These are phyloP conservation scores for Erucastrum elatum DNA, from an alignment of 345 rosid genomes.

Conservation along the genomic window DNA sequence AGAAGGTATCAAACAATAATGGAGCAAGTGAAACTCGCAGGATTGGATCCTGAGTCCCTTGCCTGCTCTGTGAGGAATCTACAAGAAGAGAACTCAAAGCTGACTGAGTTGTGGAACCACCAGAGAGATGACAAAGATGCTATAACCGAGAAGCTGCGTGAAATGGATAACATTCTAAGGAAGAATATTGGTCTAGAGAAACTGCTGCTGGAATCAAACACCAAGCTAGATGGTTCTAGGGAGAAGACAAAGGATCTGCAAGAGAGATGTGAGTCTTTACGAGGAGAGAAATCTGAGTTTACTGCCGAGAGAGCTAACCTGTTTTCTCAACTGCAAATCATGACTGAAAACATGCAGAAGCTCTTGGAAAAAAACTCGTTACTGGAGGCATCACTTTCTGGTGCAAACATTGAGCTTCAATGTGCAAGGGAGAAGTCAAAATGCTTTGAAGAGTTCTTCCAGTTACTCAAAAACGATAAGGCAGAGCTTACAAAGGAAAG, in stretches of 20 bases:
- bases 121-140: slow-evolving; percentile 50
- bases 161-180: slow-evolving; percentile 53
- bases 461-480: slow-evolving; percentile 70
- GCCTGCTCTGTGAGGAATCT: slow-evolving; percentile 60
- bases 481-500: slow-evolving; percentile 56
- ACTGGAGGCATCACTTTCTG: slow-evolving; percentile 58
- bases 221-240: slow-evolving; percentile 63
- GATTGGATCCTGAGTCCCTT: slow-evolving; percentile 58
- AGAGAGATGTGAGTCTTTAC: slow-evolving; percentile 63
- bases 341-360: slow-evolving; percentile 74
- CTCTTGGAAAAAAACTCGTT: slow-evolving; percentile 58
- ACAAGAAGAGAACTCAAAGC: slow-evolving; percentile 63
- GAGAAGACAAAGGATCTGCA: slow-evolving; percentile 60
- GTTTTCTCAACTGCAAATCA: slow-evolving; percentile 75
- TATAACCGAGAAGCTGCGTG: slow-evolving; percentile 55
- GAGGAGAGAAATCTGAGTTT: slow-evolving; percentile 69
- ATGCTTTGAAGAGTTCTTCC: slow-evolving; percentile 71
- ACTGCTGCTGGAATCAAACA: slow-evolving; percentile 71
- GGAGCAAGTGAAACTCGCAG: slow-evolving; percentile 65
- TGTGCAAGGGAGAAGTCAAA: slow-evolving; percentile 62
- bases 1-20: slow-evolving; percentile 53
- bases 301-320: slow-evolving; percentile 67
- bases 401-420: slow-evolving; percentile 79
- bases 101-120: slow-evolving; percentile 53
- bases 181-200: slow-evolving; percentile 63